Percentiles rank a stretch among this genome's conserved stretches.
Evolutionary conservation across 352 stramenopile genomes (phyloP).

Genomic region (Nothophytophthora sp.): DNA sequence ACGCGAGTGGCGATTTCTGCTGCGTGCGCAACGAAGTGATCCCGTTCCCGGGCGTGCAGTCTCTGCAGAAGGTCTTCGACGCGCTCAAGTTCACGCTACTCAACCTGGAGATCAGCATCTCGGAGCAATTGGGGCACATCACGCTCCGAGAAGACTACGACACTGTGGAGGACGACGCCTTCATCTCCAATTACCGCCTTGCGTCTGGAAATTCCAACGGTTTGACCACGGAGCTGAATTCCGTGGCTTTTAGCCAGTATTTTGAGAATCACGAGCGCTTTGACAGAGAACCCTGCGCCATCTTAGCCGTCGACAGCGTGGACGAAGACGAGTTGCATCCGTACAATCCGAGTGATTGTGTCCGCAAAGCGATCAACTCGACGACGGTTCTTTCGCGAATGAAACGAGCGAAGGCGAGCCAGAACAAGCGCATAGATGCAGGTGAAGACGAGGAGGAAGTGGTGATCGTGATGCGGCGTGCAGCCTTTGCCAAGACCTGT

Average conservation of each 20-base stretch:
- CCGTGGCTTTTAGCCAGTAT: slow-evolving; percentile 12
- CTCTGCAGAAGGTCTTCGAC: slow-evolving; percentile 26
- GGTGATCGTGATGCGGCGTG: slow-evolving; percentile 13
- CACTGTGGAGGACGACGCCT: slow-evolving; percentile 30
- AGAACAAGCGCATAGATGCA: neutral
- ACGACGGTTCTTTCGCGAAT: slow-evolving; percentile 4
- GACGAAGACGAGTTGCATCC: slow-evolving; percentile 19
- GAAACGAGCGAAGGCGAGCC: neutral
- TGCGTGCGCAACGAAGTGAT: slow-evolving; percentile 28
- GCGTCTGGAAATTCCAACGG: slow-evolving; percentile 13
- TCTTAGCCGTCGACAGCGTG: slow-evolving; percentile 16
- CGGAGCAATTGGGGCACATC: slow-evolving; percentile 29
- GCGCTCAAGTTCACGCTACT: slow-evolving; percentile 29
- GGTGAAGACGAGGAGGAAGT: neutral
- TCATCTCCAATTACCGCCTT: slow-evolving; percentile 9
- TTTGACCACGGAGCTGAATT: slow-evolving; percentile 17
- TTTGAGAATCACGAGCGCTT: slow-evolving; percentile 1
- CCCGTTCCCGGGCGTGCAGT: slow-evolving; percentile 24
- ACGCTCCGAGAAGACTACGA: slow-evolving; percentile 25
- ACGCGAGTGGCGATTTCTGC: slow-evolving; percentile 21
- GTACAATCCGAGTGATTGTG: slow-evolving; percentile 14
- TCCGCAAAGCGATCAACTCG: slow-evolving; percentile 17
- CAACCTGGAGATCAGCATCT: slow-evolving; percentile 38
- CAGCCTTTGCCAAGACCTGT: slow-evolving; percentile 13
- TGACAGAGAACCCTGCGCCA: neutral